A percentile compares a stretch with the other conserved stretches of the same genome.
These are phyloP conservation scores for Draba incana DNA, from an alignment of 345 rosid genomes.

Conservation along the genomic window DNA sequence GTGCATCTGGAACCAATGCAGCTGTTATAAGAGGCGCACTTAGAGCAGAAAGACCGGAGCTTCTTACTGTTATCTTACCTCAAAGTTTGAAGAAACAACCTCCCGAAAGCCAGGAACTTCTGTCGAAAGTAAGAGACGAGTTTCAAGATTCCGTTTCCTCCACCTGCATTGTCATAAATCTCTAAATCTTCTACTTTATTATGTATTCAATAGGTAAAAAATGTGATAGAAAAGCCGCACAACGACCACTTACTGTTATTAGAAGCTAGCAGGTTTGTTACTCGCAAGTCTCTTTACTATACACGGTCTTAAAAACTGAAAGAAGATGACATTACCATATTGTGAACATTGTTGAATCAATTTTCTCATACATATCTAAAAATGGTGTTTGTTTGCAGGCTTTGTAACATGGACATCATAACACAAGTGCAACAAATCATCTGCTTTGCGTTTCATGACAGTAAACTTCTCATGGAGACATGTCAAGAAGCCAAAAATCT, in stretches of 20 bases:
- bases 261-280: slow-evolving; percentile 81
- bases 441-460: slow-evolving; percentile 96
- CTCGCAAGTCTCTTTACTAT: no score
- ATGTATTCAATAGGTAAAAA: slow-evolving; percentile 56
- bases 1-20: slow-evolving; percentile 98
- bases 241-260: slow-evolving; percentile 74
- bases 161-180: background rate
- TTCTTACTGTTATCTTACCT: slow-evolving; percentile 89
- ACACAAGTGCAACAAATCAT: slow-evolving; percentile 96
- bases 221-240: slow-evolving; percentile 83
- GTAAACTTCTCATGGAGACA: slow-evolving; percentile 90
- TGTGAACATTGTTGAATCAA: no score
- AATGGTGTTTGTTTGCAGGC: slow-evolving; percentile 53
- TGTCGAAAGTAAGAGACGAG: slow-evolving; percentile 65
- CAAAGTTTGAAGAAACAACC: slow-evolving; percentile 93
- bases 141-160: background rate
- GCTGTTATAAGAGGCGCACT: slow-evolving; percentile 98
- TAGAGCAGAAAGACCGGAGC: slow-evolving; percentile 94
- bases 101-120: slow-evolving; percentile 93
- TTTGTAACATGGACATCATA: slow-evolving; percentile 93
- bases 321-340: no score
- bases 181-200: background rate
- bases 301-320: no score
- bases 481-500: slow-evolving; percentile 95
- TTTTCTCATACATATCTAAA: background rate